Evolutionary conservation across 2,329 filamentous ascomycete genomes (phyloP), one percentile per base, ranked within the genome.

Genomic region (Arthroderma sp.): DNA sequence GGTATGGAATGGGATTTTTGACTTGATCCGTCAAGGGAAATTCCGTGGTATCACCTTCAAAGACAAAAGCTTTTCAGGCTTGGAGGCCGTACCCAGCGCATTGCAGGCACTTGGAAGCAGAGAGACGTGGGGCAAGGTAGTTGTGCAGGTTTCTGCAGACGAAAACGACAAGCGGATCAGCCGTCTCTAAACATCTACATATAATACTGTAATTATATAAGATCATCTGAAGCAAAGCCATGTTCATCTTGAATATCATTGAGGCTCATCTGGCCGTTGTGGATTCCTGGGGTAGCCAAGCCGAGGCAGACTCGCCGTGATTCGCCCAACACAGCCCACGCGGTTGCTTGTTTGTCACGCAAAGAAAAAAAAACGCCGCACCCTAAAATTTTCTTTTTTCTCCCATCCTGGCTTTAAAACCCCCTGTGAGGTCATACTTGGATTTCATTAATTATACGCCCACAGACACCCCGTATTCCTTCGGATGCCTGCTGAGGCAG

Each of bases 121-220:
- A 48, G 84, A 83, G 42, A 94, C 87, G 1, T 96, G 89, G 89
- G 89, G 89, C 0, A 96, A 96, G 72, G 89, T 96, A 0, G 86
- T 95, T 1, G 81, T 95, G 15, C 86, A 86, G 65, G 71, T 96
- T 36, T 80, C 82, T 1, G 83, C 87, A 54, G 72, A 77, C 3
- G 82, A 86, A 57, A 71, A 75, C 38, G 62, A 51, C 61, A 62
- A 42, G 11, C 34, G 42, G 32, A 33, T 32, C 27, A 29, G 36
- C 11, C 33, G 33, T 11, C 36, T 48, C 15, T 40, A 32, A 40
- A 30, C 5, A 36, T 11, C 28, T 39, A 30, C 7, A 46, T 27
- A 47, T 37, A 40, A 33, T 42, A 22, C 40, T 30, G 9, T 40
- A 32, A 11, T 40, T n/a, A 42, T 41, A 48, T 38, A 36, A 22